A percentile compares a stretch with the other conserved stretches of the same genome.
phyloP scores from a whole-genome alignment of 176 grass and related monocot species.

The Rhynchospora breviuscula region DNA sequence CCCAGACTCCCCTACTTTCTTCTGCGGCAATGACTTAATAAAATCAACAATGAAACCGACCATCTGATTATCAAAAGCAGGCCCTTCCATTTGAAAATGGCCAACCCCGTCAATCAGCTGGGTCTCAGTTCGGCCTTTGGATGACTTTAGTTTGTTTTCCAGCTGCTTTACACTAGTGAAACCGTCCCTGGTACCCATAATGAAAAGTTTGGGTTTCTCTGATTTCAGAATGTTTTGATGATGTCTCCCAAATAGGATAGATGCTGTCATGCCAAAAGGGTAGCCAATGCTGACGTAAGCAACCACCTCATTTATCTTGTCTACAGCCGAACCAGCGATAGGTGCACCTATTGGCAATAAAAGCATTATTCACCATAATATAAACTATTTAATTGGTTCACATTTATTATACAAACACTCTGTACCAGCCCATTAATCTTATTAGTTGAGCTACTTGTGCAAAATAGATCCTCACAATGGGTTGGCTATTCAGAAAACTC shows the following conservation, averaged over 20 bases:
- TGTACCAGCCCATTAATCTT: neutral
- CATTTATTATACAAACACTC: neutral
- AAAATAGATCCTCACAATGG: neutral
- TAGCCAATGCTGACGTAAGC: conserved; percentile 86
- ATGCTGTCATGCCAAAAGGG: conserved; percentile 77
- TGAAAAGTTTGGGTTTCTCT: conserved; percentile 66
- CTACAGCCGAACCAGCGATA: conserved; percentile 72
- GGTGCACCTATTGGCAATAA: conserved; percentile 57
- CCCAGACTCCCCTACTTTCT: conserved; percentile 22
- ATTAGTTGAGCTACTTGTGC: neutral
- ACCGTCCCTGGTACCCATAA: conserved; percentile 93
- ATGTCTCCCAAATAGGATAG: conserved; percentile 84
- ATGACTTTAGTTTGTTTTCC: conserved; percentile 72
- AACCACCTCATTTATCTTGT: conserved; percentile 78
- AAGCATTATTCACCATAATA: neutral
- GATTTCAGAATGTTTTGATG: conserved; percentile 76
- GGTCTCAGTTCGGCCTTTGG: conserved; percentile 61
- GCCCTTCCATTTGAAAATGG: conserved; percentile 93
- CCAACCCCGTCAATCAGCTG: conserved; percentile 80
- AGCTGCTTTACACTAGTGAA: conserved; percentile 94
- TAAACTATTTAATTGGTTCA: neutral
- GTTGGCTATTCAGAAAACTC: neutral
- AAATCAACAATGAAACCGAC: conserved; percentile 66
- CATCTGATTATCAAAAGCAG: conserved; percentile 85
- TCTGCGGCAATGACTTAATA: conserved; percentile 43